Percentiles rank a stretch among this genome's conserved stretches.
These are phyloP conservation scores for Claviceps pusilla DNA, from an alignment of 2,329 filamentous ascomycete genomes.

Conservation along the genomic window DNA sequence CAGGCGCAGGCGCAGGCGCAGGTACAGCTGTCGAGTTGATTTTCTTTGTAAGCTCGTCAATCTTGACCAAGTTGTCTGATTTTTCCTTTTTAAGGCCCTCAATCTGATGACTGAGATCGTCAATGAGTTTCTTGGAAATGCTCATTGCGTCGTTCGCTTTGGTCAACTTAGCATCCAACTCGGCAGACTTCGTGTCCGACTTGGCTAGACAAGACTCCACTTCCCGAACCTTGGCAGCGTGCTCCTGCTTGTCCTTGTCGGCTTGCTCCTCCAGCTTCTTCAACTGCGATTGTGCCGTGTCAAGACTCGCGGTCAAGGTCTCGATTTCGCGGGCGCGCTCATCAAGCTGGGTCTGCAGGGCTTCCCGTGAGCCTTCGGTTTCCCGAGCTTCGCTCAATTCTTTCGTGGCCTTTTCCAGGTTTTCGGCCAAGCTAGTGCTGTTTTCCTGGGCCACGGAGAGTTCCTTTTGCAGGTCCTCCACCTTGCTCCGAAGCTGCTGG, in stretches of 20 bases:
- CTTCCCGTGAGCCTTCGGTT: slow-evolving; percentile 23
- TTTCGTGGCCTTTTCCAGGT: slow-evolving; percentile 50
- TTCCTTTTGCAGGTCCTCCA: slow-evolving; percentile 53
- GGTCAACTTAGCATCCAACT: slow-evolving; percentile 27
- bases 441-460: slow-evolving; percentile 58
- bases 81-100: slow-evolving; percentile 19
- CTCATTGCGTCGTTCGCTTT: slow-evolving; percentile 24
- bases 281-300: slow-evolving; percentile 28
- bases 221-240: slow-evolving; percentile 20
- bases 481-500: slow-evolving; percentile 51
- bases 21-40: slow-evolving; percentile 19
- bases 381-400: slow-evolving; percentile 40
- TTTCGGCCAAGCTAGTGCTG: slow-evolving; percentile 48
- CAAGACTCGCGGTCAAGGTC: slow-evolving; percentile 33
- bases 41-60: slow-evolving; percentile 28
- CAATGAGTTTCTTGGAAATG: slow-evolving; percentile 27
- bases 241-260: slow-evolving; percentile 17
- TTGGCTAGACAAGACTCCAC: slow-evolving; percentile 21
- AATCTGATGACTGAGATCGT: slow-evolving; percentile 24
- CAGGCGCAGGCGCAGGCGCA: no score
- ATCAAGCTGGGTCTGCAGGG: slow-evolving; percentile 35
- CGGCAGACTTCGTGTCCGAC: slow-evolving; percentile 19
- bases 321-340: slow-evolving; percentile 33
- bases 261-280: slow-evolving; percentile 26
- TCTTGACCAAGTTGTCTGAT: slow-evolving; percentile 16